phyloP scores from a whole-genome alignment of 1,139 yeast genomes.

The Lodderomyces theae region DNA sequence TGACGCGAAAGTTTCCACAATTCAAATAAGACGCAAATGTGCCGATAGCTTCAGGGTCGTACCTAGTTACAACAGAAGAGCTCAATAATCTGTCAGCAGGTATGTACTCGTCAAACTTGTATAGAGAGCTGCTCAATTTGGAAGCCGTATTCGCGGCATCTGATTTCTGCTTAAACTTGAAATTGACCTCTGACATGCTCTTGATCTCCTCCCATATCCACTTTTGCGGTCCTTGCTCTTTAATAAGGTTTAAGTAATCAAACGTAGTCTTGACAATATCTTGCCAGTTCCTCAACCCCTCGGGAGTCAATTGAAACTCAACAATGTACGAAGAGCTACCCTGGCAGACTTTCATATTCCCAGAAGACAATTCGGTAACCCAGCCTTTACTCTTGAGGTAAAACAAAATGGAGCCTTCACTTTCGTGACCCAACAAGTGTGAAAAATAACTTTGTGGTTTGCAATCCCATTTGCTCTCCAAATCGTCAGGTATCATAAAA shows the following conservation, averaged over 20 bases:
- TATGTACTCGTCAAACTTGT: slow-evolving; percentile 42
- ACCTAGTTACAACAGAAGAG: slow-evolving; percentile 56
- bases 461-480: slow-evolving; percentile 57
- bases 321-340: slow-evolving; percentile 67
- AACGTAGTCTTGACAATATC: slow-evolving; percentile 59
- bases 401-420: slow-evolving; percentile 72
- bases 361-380: slow-evolving; percentile 79
- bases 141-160: slow-evolving; percentile 61
- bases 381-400: slow-evolving; percentile 67
- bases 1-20: slow-evolving; percentile 59
- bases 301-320: slow-evolving; percentile 71
- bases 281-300: slow-evolving; percentile 66
- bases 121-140: slow-evolving; percentile 44
- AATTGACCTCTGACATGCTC: slow-evolving; percentile 47
- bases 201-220: slow-evolving; percentile 53
- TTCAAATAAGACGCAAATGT: slow-evolving; percentile 51
- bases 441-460: slow-evolving; percentile 71
- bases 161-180: slow-evolving; percentile 66
- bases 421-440: slow-evolving; percentile 90
- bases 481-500: slow-evolving; percentile 75
- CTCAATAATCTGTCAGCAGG: slow-evolving; percentile 66
- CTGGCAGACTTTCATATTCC: slow-evolving; percentile 64
- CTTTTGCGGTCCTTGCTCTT: slow-evolving; percentile 50
- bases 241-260: slow-evolving; percentile 66
- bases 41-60: slow-evolving; percentile 51